Percentiles rank a stretch among this genome's conserved stretches.
phyloP scores from a whole-genome alignment of 2,329 filamentous ascomycete species.

The Gnomoniopsis smithogilvyi region DNA sequence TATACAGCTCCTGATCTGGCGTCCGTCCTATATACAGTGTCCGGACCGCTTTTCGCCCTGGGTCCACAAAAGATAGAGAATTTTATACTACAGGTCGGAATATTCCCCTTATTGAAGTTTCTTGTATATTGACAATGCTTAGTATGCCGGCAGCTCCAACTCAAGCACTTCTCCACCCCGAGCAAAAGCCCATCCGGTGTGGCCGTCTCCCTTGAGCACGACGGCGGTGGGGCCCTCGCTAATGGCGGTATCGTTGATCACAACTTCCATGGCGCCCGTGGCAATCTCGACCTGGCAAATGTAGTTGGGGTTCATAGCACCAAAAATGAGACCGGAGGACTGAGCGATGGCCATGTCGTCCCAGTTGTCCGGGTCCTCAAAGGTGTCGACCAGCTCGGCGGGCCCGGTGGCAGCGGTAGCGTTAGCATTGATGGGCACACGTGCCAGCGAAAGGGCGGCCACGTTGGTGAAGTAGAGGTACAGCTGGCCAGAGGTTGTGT shows the following conservation, averaged over 20 bases:
- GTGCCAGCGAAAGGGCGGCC: conserved; percentile 6
- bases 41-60: too few relatives aligned
- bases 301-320: conserved; percentile 2
- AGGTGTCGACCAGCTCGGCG: background rate
- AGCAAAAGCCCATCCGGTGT: too few relatives aligned
- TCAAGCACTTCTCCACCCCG: too few relatives aligned
- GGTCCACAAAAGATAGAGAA: too few relatives aligned
- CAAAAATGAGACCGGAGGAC: background rate
- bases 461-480: conserved; percentile 17
- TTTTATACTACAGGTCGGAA: too few relatives aligned
- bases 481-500: background rate
- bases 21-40: too few relatives aligned
- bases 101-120: too few relatives aligned
- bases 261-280: background rate
- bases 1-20: too few relatives aligned
- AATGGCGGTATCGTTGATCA: background rate
- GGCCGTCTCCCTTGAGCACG: too few relatives aligned
- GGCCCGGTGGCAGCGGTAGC: conserved; percentile 1
- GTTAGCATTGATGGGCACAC: conserved; percentile 7
- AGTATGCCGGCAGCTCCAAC: too few relatives aligned
- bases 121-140: too few relatives aligned
- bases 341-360: conserved; percentile 6
- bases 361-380: background rate
- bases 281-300: background rate
- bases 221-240: background rate